Evolutionary conservation across 371 early-diverging fungal species (phyloP), one percentile per base, ranked within the genome.

Genomic region (Coemansia linderi): DNA sequence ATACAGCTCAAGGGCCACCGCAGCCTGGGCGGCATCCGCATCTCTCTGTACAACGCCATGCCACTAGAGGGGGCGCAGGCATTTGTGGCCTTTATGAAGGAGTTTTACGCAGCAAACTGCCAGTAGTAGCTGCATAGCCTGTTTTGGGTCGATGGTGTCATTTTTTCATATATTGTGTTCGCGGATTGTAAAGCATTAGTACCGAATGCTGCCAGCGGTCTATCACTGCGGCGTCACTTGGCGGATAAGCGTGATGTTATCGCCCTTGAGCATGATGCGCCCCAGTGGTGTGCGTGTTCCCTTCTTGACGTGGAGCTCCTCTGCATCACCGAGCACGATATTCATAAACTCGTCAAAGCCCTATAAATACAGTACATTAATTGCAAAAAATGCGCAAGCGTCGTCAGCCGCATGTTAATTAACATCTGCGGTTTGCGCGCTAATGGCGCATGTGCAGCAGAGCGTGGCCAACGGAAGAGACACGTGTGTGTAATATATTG

Each of bases 341-440:
- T 92, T 95, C 96, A 97, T 96, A 75, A 97, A 97, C 81, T 97
- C 97, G 81, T 97, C 97, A 78, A 97, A 96, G 43, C 97, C 97
- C 95, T 95, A 83, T 41, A 52, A 6, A 24, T 22, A 31, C 10
- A 3, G 4, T 31, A 15, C 40, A 52, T 48, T 9, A 10, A 66
- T 61, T 61, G 54, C 54, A 50, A 50, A 24, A 50, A 12, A 13
- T 50, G 50, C 13, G 50, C 50, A 52, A 31, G 15, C 13, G 54
- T 29, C 54, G 15, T 29, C 31, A 31, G 54, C 29, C 29, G 12
- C 54, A 3, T 31, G 54, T 29, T 29, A 52, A 31, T 31, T 15
- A 52, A 29, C 54, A 52, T 2, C 15, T 13, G 29, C 15, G 31
- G 31, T 29, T 15, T 29, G 54, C 13, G 54, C 54, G 29, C 54